Evolutionary conservation across 495 filamentous ascomycete species (phyloP).

Genomic region (Cercophora sp.): DNA sequence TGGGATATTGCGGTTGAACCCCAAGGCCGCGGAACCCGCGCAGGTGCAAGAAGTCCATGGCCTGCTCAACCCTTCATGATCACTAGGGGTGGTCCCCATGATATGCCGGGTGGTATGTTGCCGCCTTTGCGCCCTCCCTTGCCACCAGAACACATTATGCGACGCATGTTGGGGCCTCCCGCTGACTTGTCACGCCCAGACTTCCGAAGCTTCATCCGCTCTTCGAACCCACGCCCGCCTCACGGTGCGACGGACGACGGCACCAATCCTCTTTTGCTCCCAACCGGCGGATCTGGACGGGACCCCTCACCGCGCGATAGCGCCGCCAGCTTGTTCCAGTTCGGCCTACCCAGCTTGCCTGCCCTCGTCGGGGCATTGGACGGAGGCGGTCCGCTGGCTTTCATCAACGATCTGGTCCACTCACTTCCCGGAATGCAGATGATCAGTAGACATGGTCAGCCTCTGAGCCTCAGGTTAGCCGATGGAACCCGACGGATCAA

Average conservation of each 20-base stretch:
- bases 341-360: slow-evolving; percentile 27
- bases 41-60: slow-evolving; percentile 33
- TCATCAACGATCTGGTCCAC: slow-evolving; percentile 41
- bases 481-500: slow-evolving; percentile 34
- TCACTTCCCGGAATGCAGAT: slow-evolving; percentile 17
- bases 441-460: too few species aligned
- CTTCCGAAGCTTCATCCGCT: slow-evolving; percentile 34
- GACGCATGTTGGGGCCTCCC: not conserved
- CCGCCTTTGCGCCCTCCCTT: not conserved
- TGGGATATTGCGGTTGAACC: slow-evolving; percentile 44
- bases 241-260: slow-evolving; percentile 61
- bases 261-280: slow-evolving; percentile 69
- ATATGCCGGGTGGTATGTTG: slow-evolving; percentile 42
- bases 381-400: slow-evolving; percentile 38
- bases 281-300: slow-evolving; percentile 27
- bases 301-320: slow-evolving; percentile 34
- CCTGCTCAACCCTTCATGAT: slow-evolving; percentile 40
- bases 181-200: slow-evolving; percentile 23
- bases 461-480: slow-evolving; percentile 42
- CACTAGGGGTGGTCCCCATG: slow-evolving; percentile 41
- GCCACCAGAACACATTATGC: not conserved
- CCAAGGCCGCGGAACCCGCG: slow-evolving; percentile 26
- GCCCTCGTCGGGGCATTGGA: too few species aligned
- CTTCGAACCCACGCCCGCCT: slow-evolving; percentile 22
- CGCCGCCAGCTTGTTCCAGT: slow-evolving; percentile 29